These are phyloP conservation scores for Myochromella boudieri DNA, from an alignment of 768 basidiomycete species.

Conservation along the genomic window DNA sequence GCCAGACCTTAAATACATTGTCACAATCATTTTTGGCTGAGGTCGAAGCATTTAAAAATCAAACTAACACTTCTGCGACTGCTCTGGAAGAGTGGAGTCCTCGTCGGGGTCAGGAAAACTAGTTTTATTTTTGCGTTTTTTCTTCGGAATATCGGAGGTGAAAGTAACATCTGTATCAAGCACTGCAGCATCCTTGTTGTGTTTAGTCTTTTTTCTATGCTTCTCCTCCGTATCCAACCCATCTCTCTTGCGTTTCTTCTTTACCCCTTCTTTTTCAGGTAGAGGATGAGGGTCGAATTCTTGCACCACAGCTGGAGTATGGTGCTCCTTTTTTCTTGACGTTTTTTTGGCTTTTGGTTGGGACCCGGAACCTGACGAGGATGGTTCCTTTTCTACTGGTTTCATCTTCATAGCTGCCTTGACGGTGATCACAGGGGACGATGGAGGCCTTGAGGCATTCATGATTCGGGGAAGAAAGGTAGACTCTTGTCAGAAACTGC, in stretches of 20 bases:
- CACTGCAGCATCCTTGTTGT: slow-evolving; percentile 2
- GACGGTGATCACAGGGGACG: no score
- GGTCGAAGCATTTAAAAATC: background rate
- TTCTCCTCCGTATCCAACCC: slow-evolving; percentile 15
- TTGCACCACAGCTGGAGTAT: no score
- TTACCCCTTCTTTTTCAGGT: slow-evolving; percentile 15
- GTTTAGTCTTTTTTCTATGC: slow-evolving; percentile 17
- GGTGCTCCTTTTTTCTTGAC: slow-evolving; percentile 1
- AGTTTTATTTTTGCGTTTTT: slow-evolving; percentile 44
- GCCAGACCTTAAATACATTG: slow-evolving; percentile 32
- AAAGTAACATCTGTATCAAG: slow-evolving; percentile 5
- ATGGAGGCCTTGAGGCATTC: no score
- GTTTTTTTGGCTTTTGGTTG: slow-evolving; percentile 5
- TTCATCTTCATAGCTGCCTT: no score
- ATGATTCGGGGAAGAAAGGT: background rate
- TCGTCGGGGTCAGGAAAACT: slow-evolving; percentile 42
- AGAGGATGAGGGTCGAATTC: background rate
- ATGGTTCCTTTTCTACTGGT: no score
- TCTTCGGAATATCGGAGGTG: slow-evolving; percentile 16
- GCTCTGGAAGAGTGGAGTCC: slow-evolving; percentile 34
- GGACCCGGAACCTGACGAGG: no score
- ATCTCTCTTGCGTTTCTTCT: slow-evolving; percentile 20
- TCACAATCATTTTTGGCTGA: background rate
- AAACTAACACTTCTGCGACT: slow-evolving; percentile 41
- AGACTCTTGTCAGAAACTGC: no score